These are phyloP conservation scores for Cercospora sp. DNA, from an alignment of 2,329 filamentous ascomycete species.

Conservation along the genomic window DNA sequence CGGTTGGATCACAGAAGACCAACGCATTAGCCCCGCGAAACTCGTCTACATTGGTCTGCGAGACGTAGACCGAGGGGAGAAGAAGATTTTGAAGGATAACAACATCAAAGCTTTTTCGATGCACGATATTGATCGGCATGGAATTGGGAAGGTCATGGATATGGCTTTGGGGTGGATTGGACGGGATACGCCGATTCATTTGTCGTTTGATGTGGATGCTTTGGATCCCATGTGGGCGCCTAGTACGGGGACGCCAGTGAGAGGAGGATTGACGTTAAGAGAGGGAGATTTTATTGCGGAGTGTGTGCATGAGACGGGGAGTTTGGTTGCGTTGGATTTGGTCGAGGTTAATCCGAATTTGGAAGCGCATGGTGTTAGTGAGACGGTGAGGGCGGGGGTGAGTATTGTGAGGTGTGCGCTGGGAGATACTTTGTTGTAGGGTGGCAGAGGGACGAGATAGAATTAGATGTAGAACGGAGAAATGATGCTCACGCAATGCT, in stretches of 20 bases:
- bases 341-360: slow-evolving; percentile 57
- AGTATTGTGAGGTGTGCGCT: slow-evolving; percentile 88
- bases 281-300: slow-evolving; percentile 97
- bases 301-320: slow-evolving; percentile 58
- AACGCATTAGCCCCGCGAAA: slow-evolving; percentile 72
- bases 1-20: slow-evolving; percentile 80
- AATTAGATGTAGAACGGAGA: background rate
- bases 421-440: slow-evolving; percentile 80
- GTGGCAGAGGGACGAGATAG: background rate
- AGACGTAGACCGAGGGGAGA: slow-evolving; percentile 92
- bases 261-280: slow-evolving; percentile 86
- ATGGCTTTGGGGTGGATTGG: slow-evolving; percentile 98
- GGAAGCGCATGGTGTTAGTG: slow-evolving; percentile 63
- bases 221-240: slow-evolving; percentile 95
- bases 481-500: background rate
- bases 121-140: slow-evolving; percentile 94
- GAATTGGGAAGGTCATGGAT: slow-evolving; percentile 93
- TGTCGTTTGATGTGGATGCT: slow-evolving; percentile 96
- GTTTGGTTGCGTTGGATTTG: slow-evolving; percentile 58
- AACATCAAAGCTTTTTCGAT: slow-evolving; percentile 96
- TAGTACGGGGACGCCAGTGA: slow-evolving; percentile 90
- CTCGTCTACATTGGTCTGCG: slow-evolving; percentile 95
- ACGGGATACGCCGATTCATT: slow-evolving; percentile 89
- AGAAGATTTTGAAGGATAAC: slow-evolving; percentile 83
- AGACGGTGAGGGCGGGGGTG: slow-evolving; percentile 88